phyloP scores from a whole-genome alignment of 1,139 yeast species.

The Debaryomyces sp. region DNA sequence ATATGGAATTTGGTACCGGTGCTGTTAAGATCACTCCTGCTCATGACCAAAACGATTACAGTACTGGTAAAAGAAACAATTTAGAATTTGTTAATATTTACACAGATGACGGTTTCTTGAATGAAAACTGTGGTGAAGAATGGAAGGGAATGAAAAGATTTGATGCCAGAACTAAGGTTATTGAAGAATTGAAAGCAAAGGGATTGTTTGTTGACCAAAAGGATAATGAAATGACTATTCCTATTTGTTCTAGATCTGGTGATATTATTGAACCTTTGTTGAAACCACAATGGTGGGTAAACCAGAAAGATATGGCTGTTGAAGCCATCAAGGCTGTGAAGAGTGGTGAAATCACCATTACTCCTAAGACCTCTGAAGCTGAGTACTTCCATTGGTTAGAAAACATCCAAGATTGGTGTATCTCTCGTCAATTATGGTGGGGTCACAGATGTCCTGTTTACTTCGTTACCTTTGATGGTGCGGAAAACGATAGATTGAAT shows the following conservation, averaged over 20 bases:
- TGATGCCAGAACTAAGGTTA: constrained; percentile 86
- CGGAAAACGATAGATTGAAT: constrained; percentile 59
- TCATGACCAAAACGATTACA: constrained; percentile 96
- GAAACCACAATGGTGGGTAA: constrained; percentile 99
- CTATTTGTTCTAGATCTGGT: constrained; percentile 93
- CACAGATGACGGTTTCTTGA: constrained; percentile 86
- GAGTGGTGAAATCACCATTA: constrained; percentile 76
- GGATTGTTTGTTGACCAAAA: constrained; percentile 81
- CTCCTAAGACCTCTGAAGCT: constrained; percentile 87
- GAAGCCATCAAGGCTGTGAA: constrained; percentile 87
- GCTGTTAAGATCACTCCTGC: constrained; percentile 99
- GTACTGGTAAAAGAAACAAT: constrained; percentile 91
- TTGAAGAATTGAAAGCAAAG: constrained; percentile 74
- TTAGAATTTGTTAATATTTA: constrained; percentile 86
- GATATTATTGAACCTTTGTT: constrained; percentile 94
- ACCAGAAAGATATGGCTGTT: constrained; percentile 86
- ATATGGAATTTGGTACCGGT: constrained; percentile 99
- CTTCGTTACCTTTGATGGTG: constrained; percentile 80
- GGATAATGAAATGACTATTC: constrained; percentile 95
- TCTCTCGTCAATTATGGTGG: constrained; percentile 99
- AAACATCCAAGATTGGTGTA: constrained; percentile 99
- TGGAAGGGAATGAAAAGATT: constrained; percentile 92
- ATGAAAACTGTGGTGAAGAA: constrained; percentile 87
- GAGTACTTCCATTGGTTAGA: constrained; percentile 97
- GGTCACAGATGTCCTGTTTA: constrained; percentile 99